Base-by-base conservation (phyloP, 1,284 basidiomycete genomes). In the Rhodotorula sp. region DNA sequence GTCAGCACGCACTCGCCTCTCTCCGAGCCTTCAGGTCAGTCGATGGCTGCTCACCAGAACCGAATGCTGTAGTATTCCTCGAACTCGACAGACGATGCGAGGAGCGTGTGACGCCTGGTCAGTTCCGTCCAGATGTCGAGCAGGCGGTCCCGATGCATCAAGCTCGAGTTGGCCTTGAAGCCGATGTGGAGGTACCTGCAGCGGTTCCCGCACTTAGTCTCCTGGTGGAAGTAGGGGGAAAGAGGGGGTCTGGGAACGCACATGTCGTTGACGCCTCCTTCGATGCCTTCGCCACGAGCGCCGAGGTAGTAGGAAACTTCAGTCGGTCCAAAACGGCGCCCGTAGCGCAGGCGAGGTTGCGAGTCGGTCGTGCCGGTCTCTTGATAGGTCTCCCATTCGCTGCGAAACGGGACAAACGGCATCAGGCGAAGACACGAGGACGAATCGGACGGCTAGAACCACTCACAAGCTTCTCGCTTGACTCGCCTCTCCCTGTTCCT, bases 201-300 rank as follows among this genome's bases (percentile, higher is more conserved):
- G 40, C 13, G 16, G 28, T 0, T 13, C 18, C 15, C 20, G 8
- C 20, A 4, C 20, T 47, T 79, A 76, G 87, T 88, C 5, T 34
- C 34, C 8, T 2, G 30, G 20, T 28, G 54, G 22, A 26, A n/a
- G 31, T 52, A 65, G 10, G n/a, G n/a, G n/a, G n/a, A n/a, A n/a
- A n/a, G n/a, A n/a, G n/a, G n/a, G n/a, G n/a, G n/a, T n/a, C n/a
- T n/a, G 34, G 52, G 59, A 28, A 77, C 84, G 67, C 76, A 90
- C 90, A 91, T 91, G 79, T 92, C 90, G 75, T 91, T 91, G 34
- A 91, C 89, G 20, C 90, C 90, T 67, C 82, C 85, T 28, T 69
- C 67, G 16, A 47, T 22, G 10, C 69, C 71, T 8, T 67, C 61
- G 9, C 75, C 73, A 11, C 75, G 52, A 7, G 64, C 62, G 18